Evolutionary conservation across 352 stramenopile genomes (phyloP), one percentile per base, ranked within the genome.

Genomic region (Phytophthora pini): DNA sequence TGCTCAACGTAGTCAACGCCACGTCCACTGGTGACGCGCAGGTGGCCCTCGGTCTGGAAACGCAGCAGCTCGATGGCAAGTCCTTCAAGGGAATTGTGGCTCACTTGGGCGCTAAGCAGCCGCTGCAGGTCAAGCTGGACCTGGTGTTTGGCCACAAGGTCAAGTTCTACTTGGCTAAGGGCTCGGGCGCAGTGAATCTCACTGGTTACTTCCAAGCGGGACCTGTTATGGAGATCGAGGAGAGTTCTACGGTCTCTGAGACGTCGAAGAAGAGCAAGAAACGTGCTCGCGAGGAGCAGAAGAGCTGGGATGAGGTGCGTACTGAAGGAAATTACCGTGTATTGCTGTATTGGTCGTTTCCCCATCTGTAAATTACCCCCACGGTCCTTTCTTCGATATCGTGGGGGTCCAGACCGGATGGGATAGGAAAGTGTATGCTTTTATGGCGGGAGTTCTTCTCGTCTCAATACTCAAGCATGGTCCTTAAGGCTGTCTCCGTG

Each of bases 401-500:
- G 39, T 50, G 75, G 72, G 61, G 81, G 82, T 87, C 87, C 87
- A 95, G 87, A 95, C 87, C 84, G 73, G 78, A 82, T 92, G 87
- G 87, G 72, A 95, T 83, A 95, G 79, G 34, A 92, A 89, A 74
- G 80, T 83, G 84, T 92, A 87, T 76, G 61, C 70, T 72, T 76
- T 63, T 49, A 72, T 66, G 71, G 61, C 74, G 69, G 82, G 82
- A 92, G 87, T 95, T 95, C 74, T 95, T 92, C 80, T 86, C 66
- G 80, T 76, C 72, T 69, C 44, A 78, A 77, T 81, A 86, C 80
- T 87, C 80, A 67, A 65, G 84, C 87, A 92, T 89, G 81, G 87
- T 95, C 87, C 87, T 95, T 95, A 95, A 95, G 87, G 87, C 87
- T 95, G 87, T 92, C 86, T 94, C 85, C 86, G 86, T 80, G 80